Conservation (phyloP, 495 filamentous ascomycete species). For the Xylaria sp. region DNA sequence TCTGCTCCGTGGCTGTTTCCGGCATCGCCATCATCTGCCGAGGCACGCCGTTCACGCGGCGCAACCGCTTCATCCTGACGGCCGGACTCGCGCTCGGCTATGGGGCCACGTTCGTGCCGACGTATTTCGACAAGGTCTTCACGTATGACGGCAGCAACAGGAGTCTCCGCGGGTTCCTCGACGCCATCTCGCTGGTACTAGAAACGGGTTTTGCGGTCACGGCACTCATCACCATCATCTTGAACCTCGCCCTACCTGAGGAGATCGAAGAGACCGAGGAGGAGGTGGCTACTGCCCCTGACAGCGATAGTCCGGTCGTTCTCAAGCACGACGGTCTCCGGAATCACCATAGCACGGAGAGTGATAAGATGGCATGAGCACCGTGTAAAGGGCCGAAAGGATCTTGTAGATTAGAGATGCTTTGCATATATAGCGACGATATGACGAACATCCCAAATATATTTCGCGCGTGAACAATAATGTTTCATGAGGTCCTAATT, state of each 20-base stretch:
- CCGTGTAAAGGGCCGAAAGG: background rate
- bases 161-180: constrained; percentile 76
- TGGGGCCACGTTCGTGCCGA: constrained; percentile 81
- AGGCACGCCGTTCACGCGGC: constrained; percentile 75
- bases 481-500: background rate
- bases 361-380: constrained; percentile 14
- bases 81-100: constrained; percentile 78
- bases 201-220: constrained; percentile 80
- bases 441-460: background rate
- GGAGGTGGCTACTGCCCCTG: constrained; percentile 16
- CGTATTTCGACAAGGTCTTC: constrained; percentile 80
- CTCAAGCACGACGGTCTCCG: background rate
- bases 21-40: constrained; percentile 85
- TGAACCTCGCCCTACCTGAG: constrained; percentile 76
- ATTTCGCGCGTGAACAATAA: background rate
- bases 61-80: constrained; percentile 88
- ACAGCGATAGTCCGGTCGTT: background rate
- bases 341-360: constrained; percentile 19
- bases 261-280: constrained; percentile 66
- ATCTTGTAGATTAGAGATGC: background rate
- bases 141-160: constrained; percentile 72
- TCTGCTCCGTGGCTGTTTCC: constrained; percentile 82
- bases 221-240: constrained; percentile 70
- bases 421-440: background rate
- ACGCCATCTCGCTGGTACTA: constrained; percentile 83